These are phyloP conservation scores for Leptodermis oblonga DNA, from an alignment of 257 asterid genomes.

Conservation along the genomic window DNA sequence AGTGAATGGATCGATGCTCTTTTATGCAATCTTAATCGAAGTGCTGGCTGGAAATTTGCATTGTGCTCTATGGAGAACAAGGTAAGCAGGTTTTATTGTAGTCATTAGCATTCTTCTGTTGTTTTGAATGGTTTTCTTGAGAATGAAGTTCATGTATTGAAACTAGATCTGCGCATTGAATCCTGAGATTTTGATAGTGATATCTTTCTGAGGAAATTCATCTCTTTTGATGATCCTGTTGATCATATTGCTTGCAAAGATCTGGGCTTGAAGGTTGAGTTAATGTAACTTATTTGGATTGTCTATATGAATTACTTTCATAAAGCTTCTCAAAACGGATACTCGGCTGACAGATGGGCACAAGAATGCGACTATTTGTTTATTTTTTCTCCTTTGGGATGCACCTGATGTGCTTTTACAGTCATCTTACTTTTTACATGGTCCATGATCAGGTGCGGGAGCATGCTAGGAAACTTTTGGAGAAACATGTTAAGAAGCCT, in stretches of 20 bases:
- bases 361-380: background rate
- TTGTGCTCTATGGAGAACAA: slow-evolving; percentile 96
- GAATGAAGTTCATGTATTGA: background rate
- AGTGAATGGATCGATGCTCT: slow-evolving; percentile 99
- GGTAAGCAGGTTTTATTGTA: slow-evolving; percentile 37
- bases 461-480: slow-evolving; percentile 97
- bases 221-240: background rate
- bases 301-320: background rate
- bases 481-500: slow-evolving; percentile 85
- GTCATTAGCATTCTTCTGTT: background rate
- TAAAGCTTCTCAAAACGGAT: background rate
- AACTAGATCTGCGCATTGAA: background rate
- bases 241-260: background rate
- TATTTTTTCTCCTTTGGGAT: background rate
- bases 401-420: background rate
- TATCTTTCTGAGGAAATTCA: background rate
- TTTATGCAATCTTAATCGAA: slow-evolving; percentile 78
- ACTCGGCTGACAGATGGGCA: background rate
- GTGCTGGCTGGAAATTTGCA: slow-evolving; percentile 92
- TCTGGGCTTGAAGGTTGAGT: background rate
- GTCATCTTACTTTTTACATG: background rate
- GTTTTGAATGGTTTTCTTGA: background rate
- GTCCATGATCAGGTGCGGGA: slow-evolving; percentile 58
- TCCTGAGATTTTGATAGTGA: background rate
- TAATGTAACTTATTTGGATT: background rate